Evolutionary conservation across 2,329 filamentous ascomycete genomes (phyloP).

Genomic region (Canariomyces notabilis): DNA sequence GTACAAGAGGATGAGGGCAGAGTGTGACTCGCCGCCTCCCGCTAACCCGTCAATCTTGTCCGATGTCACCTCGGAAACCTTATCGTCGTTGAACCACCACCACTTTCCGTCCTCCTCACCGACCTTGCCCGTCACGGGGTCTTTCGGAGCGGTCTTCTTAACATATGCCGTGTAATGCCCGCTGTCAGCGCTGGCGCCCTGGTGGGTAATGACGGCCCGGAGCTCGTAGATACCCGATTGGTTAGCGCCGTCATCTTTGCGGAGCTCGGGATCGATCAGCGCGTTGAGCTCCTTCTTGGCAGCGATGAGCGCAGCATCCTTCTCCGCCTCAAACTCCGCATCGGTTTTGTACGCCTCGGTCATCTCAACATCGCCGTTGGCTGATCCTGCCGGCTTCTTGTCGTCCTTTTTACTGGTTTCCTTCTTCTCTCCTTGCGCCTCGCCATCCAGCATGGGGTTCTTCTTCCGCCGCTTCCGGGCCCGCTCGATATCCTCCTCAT

Average conservation of each 20-base stretch:
- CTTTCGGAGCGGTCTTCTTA: constrained; percentile 75
- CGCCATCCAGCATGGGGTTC: constrained; percentile 37
- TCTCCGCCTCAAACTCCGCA: constrained; percentile 84
- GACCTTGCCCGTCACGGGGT: constrained; percentile 70
- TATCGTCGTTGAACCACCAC: constrained; percentile 99
- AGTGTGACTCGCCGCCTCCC: constrained; percentile 84
- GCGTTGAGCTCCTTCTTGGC: constrained; percentile 85
- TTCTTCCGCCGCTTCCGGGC: constrained; percentile 86
- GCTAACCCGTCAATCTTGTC: constrained; percentile 89
- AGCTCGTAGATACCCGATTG: constrained; percentile 95
- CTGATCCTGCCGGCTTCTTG: constrained; percentile 35
- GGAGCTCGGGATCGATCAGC: constrained; percentile 69
- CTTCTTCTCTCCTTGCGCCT: constrained; percentile 44
- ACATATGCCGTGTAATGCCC: constrained; percentile 98
- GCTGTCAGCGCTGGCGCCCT: constrained; percentile 93
- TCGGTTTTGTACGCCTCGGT: constrained; percentile 78
- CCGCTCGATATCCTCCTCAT: constrained; percentile 88
- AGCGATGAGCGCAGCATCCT: constrained; percentile 64
- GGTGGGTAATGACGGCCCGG: constrained; percentile 89
- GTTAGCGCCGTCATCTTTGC: constrained; percentile 76
- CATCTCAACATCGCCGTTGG: constrained; percentile 69
- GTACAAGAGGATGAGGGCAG: constrained; percentile 75
- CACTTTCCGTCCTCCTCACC: constrained; percentile 86
- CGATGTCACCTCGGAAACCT: constrained; percentile 82
- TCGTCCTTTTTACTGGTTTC: constrained; percentile 38